phyloP scores from a whole-genome alignment of 371 early-diverging fungal species.

The Rhizopus microsporus region DNA sequence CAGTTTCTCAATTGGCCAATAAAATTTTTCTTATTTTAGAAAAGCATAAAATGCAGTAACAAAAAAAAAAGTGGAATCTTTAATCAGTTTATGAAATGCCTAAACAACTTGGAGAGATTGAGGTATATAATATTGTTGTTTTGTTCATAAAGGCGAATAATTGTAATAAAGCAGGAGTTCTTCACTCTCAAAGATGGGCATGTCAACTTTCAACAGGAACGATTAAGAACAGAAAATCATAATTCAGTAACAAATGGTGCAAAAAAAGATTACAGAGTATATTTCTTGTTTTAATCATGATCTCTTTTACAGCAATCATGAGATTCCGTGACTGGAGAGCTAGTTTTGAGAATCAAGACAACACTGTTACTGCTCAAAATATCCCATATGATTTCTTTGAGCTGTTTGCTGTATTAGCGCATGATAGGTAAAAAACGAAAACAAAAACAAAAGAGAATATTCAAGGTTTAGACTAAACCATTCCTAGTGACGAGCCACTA shows the following conservation, averaged over 20 bases:
- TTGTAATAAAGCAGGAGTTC: slow-evolving; percentile 31
- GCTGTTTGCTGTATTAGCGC: slow-evolving; percentile 20
- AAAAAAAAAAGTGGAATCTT: not conserved
- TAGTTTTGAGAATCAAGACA: slow-evolving; percentile 6
- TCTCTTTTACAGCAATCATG: slow-evolving; percentile 10
- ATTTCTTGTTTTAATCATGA: not conserved
- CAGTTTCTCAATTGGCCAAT: too few relatives aligned
- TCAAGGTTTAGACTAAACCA: not conserved
- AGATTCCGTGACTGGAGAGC: slow-evolving; percentile 24
- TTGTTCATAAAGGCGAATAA: slow-evolving; percentile 43
- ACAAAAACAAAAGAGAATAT: not conserved
- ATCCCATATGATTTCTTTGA: slow-evolving; percentile 17
- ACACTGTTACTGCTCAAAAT: slow-evolving; percentile 7
- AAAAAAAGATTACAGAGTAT: not conserved
- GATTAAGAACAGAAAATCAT: slow-evolving; percentile 70
- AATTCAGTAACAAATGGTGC: not conserved
- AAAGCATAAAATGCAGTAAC: not conserved
- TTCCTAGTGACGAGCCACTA: slow-evolving; percentile 12
- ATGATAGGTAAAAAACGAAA: slow-evolving; percentile 17
- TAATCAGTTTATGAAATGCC: not conserved
- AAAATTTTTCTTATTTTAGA: too few relatives aligned
- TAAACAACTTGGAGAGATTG: not conserved
- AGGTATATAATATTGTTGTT: not conserved
- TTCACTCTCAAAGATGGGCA: slow-evolving; percentile 86
- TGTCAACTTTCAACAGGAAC: slow-evolving; percentile 62